Base-by-base conservation (phyloP, 352 stramenopile species). In the Phytophthora cryptogea region DNA sequence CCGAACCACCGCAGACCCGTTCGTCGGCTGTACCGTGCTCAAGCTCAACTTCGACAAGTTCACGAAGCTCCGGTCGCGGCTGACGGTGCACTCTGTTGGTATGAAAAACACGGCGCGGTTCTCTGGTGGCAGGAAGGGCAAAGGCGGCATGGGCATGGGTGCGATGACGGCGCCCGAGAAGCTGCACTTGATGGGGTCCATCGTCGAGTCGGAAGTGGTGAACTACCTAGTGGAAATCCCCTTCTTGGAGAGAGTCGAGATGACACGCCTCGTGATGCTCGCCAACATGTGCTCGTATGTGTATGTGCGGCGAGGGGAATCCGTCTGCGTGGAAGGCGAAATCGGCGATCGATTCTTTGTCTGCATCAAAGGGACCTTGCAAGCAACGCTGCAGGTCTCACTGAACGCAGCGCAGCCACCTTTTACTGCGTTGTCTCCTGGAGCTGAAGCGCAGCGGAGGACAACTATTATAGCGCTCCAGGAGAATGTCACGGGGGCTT, bases 291-390 rank as follows among this genome's bases (percentile, higher is more conserved):
- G 78, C 59, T 82, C 81, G 53, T 89, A 88, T 48, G 41, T 77
- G 35, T 85, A 83, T 23, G 74, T 88, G n/a, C 64, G 51, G 2
- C 71, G 72, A 40, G 81, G 73, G 1, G 62, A 89, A 16, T 54
- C 72, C 30, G 55, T 91, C 0, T 90, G 77, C 17, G 49, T 74
- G 9, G 78, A 88, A 66, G 78, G 74, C 2, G 81, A 89, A 52
- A 63, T 83, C 27, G 81, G 77, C 17, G 75, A 91, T 31, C 56
- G 67, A 3, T 91, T 91, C 53, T 91, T 85, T 66, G 81, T 91
- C 41, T 91, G 78, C 48, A 81, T 91, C 37, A 74, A 76, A 39
- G 81, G 81, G 0, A 63, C 61, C 11, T 54, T 89, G 5, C 71
- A 88, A 36, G 79, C 77, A 0, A 82, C 76, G 0, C 59, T 84